Conservation (phyloP, 768 basidiomycete species). For the Udeniomyces megalosporus region DNA sequence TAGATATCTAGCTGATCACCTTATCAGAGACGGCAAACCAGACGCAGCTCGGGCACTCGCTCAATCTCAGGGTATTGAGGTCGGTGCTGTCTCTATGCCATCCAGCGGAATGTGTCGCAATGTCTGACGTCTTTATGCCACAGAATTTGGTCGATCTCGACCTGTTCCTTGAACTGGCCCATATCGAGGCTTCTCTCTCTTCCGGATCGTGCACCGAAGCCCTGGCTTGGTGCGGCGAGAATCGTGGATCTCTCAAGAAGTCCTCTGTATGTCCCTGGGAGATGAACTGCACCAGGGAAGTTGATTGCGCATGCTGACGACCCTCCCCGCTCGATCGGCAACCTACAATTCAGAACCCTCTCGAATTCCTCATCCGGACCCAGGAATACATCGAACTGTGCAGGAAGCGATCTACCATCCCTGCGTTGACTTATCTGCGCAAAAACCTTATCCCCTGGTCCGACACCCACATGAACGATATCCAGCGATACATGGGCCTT, state of each 20-base stretch:
- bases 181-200: constrained; percentile 66
- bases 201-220: constrained; percentile 72
- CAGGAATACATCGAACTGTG: constrained; percentile 94
- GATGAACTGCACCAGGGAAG: background rate
- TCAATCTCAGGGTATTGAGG: constrained; percentile 27
- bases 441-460: constrained; percentile 61
- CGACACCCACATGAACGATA: constrained; percentile 59
- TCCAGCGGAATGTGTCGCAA: background rate
- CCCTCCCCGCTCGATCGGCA: background rate
- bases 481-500: constrained; percentile 57
- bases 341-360: constrained; percentile 77
- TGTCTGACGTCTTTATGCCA: background rate
- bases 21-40: constrained; percentile 59
- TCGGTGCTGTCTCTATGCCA: constrained; percentile 2
- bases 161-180: constrained; percentile 70
- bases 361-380: constrained; percentile 88
- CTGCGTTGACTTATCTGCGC: constrained; percentile 69
- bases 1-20: constrained; percentile 87
- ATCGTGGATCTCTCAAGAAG: constrained; percentile 79
- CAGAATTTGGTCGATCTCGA: constrained; percentile 81
- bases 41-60: constrained; percentile 63
- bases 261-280: constrained; percentile 50
- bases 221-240: constrained; percentile 89
- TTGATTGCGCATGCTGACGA: background rate
- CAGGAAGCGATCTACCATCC: constrained; percentile 44